phyloP scores from a whole-genome alignment of 2,329 filamentous ascomycete genomes.

The Leptosphaerulina australis region DNA sequence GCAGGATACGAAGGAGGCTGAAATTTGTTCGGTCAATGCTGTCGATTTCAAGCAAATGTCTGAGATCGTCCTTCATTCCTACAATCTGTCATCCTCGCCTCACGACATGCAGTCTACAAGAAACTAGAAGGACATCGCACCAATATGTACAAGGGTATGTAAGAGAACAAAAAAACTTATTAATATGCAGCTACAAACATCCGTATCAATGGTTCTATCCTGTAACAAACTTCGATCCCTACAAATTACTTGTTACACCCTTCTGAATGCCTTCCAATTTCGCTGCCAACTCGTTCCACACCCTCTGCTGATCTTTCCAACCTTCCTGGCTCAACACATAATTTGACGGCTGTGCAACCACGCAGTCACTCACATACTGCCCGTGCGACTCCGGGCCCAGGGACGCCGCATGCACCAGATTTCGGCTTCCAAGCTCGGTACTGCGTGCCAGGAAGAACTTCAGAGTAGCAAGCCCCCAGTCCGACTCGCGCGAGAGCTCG shows the following conservation, averaged over 20 bases:
- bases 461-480: constrained; percentile 18
- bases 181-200: too few relatives aligned
- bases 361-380: constrained; percentile 48
- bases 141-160: too few relatives aligned
- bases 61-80: too few relatives aligned
- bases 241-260: constrained; percentile 27
- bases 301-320: constrained; percentile 37
- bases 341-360: constrained; percentile 33
- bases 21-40: too few relatives aligned
- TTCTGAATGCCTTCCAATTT: constrained; percentile 48
- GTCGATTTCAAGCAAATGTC: too few relatives aligned
- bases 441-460: constrained; percentile 28
- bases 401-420: constrained; percentile 45
- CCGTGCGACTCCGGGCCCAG: constrained; percentile 49
- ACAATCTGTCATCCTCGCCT: too few relatives aligned
- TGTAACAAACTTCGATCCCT: too few relatives aligned
- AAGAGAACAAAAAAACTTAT: too few relatives aligned
- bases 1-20: too few relatives aligned
- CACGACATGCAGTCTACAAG: too few relatives aligned
- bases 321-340: constrained; percentile 49
- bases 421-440: constrained; percentile 47
- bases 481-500: constrained; percentile 41
- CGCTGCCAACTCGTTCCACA: constrained; percentile 50
- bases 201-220: too few relatives aligned
- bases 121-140: too few relatives aligned